Evolutionary conservation across 192 early-diverging fungal species (phyloP), one percentile per base, ranked within the genome.

Genomic region (Lobosporangium transversale): DNA sequence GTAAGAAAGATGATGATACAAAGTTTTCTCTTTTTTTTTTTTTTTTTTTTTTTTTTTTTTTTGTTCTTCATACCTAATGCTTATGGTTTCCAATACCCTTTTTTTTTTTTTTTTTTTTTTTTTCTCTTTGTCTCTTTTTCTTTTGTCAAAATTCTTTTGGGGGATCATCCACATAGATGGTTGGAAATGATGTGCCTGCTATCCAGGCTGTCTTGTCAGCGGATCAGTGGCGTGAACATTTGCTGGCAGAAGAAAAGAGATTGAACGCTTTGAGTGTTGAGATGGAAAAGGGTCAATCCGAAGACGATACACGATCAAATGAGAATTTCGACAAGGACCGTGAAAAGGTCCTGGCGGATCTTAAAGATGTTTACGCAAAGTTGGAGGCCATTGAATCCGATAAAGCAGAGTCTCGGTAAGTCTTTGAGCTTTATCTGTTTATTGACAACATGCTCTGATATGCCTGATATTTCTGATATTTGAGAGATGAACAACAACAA

Each of bases 361-460:
- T 99, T 29, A 95, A 95, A 82, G 86, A 92, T 37, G 84, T 95
- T 24, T 96, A 96, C 83, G 53, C 79, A 52, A 94, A 93, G 74
- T 81, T 99, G 55, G 89, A 92, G 65, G 96, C 96, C 20, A 97
- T 99, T 80, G 98, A 98, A 69, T 92, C 95, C 27, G 94, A 98
- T 79, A 97, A 94, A 81, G 98, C 98, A 5, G 98, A 98, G 76
- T 83, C 96, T 29, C 87, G 86, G 90, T 91, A 63, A 32, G 47
- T 14, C 32, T 32, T 15, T 21, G 11, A n/a, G n/a, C n/a, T n/a
- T n/a, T n/a, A n/a, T n/a, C n/a, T n/a, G n/a, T n/a, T n/a, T n/a
- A n/a, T n/a, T n/a, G n/a, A n/a, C n/a, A n/a, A n/a, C n/a, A n/a
- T n/a, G n/a, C n/a, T n/a, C n/a, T n/a, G n/a, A n/a, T n/a, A n/a